These are phyloP conservation scores for Corymbia maculata DNA, from an alignment of 345 rosid genomes.

Conservation along the genomic window DNA sequence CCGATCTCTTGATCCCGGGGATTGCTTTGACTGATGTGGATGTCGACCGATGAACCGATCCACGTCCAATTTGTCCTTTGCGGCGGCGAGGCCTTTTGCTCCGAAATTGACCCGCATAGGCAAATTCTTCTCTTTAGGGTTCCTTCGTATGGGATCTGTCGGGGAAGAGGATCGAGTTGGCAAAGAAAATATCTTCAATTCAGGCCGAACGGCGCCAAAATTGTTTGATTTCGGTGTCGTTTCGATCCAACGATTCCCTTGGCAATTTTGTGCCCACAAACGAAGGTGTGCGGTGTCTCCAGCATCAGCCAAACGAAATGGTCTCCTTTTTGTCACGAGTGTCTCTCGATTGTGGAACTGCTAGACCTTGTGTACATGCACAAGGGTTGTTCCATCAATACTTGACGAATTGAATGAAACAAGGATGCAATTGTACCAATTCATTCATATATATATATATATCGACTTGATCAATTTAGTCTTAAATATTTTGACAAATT, in stretches of 20 bases:
- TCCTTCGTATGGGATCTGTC: too few species aligned
- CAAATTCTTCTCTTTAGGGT: background rate
- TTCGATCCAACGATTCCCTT: background rate
- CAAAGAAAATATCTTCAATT: background rate
- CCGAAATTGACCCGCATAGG: background rate
- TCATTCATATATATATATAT: too few species aligned
- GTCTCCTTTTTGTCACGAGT: background rate
- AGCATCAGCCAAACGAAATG: background rate
- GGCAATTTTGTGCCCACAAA: background rate
- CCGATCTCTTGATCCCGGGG: background rate
- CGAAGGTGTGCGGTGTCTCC: background rate
- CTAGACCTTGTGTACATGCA: background rate
- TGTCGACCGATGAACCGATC: background rate
- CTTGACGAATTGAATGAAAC: background rate
- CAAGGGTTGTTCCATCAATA: background rate
- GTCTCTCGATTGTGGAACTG: background rate
- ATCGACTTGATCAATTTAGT: too few species aligned
- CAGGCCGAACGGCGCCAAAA: background rate
- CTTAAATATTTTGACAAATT: too few species aligned
- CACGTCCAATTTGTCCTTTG: background rate
- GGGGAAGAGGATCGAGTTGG: too few species aligned
- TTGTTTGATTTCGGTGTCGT: background rate
- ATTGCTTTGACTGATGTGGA: background rate
- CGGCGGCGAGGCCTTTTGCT: background rate
- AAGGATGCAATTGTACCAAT: fast-evolving